Percentiles rank a stretch among this genome's conserved stretches.
These are phyloP conservation scores for Phytopythium chamaehyphon DNA, from an alignment of 352 stramenopile genomes.

Conservation along the genomic window DNA sequence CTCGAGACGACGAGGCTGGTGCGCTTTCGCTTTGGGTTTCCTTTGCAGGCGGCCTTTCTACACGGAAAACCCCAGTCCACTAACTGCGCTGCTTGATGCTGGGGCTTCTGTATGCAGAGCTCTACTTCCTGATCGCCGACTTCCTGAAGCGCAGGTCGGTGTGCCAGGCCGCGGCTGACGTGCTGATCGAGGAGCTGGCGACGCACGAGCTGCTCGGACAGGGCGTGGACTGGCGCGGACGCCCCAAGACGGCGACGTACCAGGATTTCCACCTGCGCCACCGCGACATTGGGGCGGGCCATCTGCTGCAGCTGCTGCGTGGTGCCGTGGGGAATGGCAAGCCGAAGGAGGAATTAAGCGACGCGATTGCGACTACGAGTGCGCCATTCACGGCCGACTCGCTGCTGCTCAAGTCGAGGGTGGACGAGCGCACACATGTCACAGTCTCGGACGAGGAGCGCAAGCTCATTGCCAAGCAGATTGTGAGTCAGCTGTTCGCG, in stretches of 20 bases:
- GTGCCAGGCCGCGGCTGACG: constrained; percentile 58
- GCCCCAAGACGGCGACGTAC: constrained; percentile 45
- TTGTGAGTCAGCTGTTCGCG: constrained; percentile 43
- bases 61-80: too few relatives aligned
- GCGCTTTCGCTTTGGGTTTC: too few relatives aligned
- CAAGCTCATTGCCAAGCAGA: constrained; percentile 45
- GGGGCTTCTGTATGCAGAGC: too few relatives aligned
- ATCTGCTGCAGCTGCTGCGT: constrained; percentile 61
- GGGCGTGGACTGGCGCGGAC: constrained; percentile 67
- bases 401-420: constrained; percentile 51
- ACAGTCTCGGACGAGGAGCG: constrained; percentile 30
- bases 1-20: background rate
- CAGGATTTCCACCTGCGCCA: constrained; percentile 75
- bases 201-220: constrained; percentile 50
- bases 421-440: constrained; percentile 22
- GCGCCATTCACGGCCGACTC: constrained; percentile 19
- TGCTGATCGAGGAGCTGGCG: constrained; percentile 62
- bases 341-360: constrained; percentile 3
- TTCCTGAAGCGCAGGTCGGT: constrained; percentile 68
- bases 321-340: constrained; percentile 8
- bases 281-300: constrained; percentile 53
- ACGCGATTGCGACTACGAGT: constrained; percentile 10
- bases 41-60: too few relatives aligned
- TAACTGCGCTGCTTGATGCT: too few relatives aligned
- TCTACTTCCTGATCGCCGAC: constrained; percentile 85